Conservation (phyloP, 1,284 basidiomycete species). For the Microbotryum violaceum region DNA sequence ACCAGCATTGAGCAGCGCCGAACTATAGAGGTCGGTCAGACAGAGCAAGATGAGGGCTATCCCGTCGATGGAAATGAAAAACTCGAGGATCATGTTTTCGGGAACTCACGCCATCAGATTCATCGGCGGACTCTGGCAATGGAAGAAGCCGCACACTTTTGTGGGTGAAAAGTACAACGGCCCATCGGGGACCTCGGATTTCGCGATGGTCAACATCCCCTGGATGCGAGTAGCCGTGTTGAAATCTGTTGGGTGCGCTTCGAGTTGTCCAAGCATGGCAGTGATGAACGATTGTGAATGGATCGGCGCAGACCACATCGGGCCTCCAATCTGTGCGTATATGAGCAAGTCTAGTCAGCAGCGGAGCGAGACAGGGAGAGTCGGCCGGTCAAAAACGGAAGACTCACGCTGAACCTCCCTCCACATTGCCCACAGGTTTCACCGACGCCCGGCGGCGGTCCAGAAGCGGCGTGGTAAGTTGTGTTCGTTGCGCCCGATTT, state of each 20-base stretch:
- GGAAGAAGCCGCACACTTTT: constrained; percentile 71
- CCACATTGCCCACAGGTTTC: constrained; percentile 75
- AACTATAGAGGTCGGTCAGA: constrained; percentile 46
- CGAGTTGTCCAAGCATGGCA: constrained; percentile 65
- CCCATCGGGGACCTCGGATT: constrained; percentile 75
- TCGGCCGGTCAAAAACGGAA: not conserved
- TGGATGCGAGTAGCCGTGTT: constrained; percentile 78
- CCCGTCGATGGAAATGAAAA: not conserved
- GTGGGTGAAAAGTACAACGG: constrained; percentile 91
- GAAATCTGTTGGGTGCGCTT: constrained; percentile 50
- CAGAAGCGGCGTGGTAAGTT: constrained; percentile 63
- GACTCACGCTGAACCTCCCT: constrained; percentile 58
- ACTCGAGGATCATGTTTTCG: not conserved
- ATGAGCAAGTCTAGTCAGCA: constrained; percentile 2
- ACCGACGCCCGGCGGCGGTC: constrained; percentile 53
- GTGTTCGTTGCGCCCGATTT: constrained; percentile 53
- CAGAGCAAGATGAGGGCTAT: not conserved
- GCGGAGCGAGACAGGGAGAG: constrained; percentile 3
- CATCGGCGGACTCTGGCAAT: constrained; percentile 68
- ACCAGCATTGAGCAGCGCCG: constrained; percentile 79
- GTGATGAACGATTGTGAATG: constrained; percentile 70
- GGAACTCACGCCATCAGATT: constrained; percentile 61
- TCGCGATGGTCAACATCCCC: constrained; percentile 87
- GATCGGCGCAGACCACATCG: constrained; percentile 90
- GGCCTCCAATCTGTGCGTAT: constrained; percentile 63